Base-by-base conservation (phyloP, 1,284 basidiomycete genomes). In the Tilletiopsis washingtonensis region DNA sequence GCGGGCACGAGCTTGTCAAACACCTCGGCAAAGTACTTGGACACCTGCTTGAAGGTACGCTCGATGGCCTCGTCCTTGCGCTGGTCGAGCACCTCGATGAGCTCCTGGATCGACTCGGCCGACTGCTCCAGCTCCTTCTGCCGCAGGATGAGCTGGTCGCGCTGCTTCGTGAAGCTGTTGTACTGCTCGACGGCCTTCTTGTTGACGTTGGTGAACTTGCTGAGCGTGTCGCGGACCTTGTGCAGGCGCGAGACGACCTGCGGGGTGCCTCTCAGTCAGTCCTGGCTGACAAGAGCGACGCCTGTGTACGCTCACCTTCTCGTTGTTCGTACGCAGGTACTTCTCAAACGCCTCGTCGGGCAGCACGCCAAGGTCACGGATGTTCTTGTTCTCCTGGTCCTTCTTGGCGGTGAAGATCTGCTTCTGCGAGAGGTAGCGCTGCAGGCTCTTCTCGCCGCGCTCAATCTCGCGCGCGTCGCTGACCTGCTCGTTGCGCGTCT, bases 111-210 rank as follows among this genome's bases (percentile, higher is more conserved):
- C 38, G 88, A 91, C 42, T 81, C 71, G 0, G 88, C 89, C 1
- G 88, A 91, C 61, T 82, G 84, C 59, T 94, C 90, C 24, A 97
- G 80, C 73, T 97, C 94, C 59, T 86, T 84, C 17, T 89, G 82
- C 4, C 94, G 84, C 60, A 84, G 79, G 27, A 88, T 75, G 5
- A 97, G 81, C 61, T 91, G 86, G 70, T 97, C 91, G 2, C 91
- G 84, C 75, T 98, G 91, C 71, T 93, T 94, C 9, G 91, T 96
- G 74, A 98, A 98, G 71, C 88, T 91, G 74, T 82, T 88, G 78
- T 94, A 97, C 74, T 97, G 91, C 74, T 99, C 94, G 69, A 96
- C 93, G 1, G 93, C 94, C 75, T 97, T 97, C 78, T 98, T 98
- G 80, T 99, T 99, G 60, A 98, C 93, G 70, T 97, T 91, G 0